Percentiles rank a stretch among this genome's conserved stretches.
These are phyloP conservation scores for Hygrophoropsis aurantiaca DNA, from an alignment of 768 basidiomycete species.

Conservation along the genomic window DNA sequence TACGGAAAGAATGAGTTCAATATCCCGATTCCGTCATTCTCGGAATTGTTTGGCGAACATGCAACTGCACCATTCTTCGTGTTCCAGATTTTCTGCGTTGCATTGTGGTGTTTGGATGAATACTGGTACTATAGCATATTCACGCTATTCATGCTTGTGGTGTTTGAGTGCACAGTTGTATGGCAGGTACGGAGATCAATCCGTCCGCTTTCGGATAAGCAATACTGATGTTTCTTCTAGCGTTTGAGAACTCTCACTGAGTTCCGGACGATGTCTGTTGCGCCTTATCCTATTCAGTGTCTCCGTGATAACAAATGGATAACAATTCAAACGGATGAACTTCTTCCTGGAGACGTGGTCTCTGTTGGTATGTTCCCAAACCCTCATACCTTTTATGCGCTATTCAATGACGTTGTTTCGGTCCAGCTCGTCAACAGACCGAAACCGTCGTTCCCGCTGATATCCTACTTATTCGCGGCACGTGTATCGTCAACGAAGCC, in stretches of 20 bases:
- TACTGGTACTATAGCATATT: conserved; percentile 99
- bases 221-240: conserved; percentile 51
- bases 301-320: conserved; percentile 81
- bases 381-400: neutral
- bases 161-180: conserved; percentile 98
- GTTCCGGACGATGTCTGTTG: conserved; percentile 95
- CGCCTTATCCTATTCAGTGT: conserved; percentile 83
- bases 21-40: conserved; percentile 94
- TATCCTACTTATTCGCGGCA: conserved; percentile 87
- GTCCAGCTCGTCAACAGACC: conserved; percentile 58
- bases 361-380: conserved; percentile 59
- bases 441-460: conserved; percentile 94
- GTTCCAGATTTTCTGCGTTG: conserved; percentile 97
- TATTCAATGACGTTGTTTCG: neutral
- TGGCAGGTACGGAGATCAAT: conserved; percentile 73
- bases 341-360: conserved; percentile 91
- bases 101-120: conserved; percentile 96
- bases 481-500: conserved; percentile 97
- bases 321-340: conserved; percentile 77
- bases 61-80: conserved; percentile 99
- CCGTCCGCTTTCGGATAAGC: no score
- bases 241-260: conserved; percentile 92
- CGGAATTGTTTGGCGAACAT: conserved; percentile 90
- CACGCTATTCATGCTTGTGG: conserved; percentile 96
- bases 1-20: conserved; percentile 96